Evolutionary conservation across 257 asterid genomes (phyloP).

Genomic region (Henckelia pumila): DNA sequence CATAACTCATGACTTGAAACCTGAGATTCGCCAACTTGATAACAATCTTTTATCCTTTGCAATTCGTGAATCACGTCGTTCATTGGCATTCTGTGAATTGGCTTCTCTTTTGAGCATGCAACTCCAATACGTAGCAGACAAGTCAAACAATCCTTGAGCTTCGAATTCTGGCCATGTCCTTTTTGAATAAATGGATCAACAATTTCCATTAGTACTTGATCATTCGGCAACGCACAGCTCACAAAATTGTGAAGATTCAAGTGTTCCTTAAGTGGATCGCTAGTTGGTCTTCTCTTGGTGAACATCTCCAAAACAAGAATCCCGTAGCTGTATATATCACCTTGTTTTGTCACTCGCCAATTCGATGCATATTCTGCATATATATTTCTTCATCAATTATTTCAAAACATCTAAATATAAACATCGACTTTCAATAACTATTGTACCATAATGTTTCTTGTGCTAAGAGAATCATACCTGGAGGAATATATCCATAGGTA

Average conservation of each 20-base stretch:
- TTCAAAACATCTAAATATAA: no score
- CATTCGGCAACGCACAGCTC: neutral
- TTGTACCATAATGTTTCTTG: no score
- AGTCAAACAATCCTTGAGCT: neutral
- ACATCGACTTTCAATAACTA: no score
- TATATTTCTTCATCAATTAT: no score
- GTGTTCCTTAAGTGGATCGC: conserved; percentile 7
- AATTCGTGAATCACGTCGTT: conserved; percentile 3
- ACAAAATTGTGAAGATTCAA: conserved; percentile 21
- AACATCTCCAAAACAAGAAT: conserved; percentile 31
- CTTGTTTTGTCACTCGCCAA: no score
- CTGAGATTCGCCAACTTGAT: neutral
- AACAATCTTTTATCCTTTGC: neutral
- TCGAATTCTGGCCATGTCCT: neutral
- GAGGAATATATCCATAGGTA: no score
- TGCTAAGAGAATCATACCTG: no score
- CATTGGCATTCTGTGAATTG: conserved; percentile 8
- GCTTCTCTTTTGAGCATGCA: conserved; percentile 15
- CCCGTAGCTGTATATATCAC: no score
- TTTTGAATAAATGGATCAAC: conserved; percentile 5
- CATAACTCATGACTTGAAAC: no score
- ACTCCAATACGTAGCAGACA: conserved; percentile 12
- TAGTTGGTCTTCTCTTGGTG: conserved; percentile 20
- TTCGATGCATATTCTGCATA: no score
- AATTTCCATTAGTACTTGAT: conserved; percentile 1